A percentile compares a stretch with the other conserved stretches of the same genome.
Conservation (phyloP, 768 basidiomycete genomes). For the Tulasnella sp. region DNA sequence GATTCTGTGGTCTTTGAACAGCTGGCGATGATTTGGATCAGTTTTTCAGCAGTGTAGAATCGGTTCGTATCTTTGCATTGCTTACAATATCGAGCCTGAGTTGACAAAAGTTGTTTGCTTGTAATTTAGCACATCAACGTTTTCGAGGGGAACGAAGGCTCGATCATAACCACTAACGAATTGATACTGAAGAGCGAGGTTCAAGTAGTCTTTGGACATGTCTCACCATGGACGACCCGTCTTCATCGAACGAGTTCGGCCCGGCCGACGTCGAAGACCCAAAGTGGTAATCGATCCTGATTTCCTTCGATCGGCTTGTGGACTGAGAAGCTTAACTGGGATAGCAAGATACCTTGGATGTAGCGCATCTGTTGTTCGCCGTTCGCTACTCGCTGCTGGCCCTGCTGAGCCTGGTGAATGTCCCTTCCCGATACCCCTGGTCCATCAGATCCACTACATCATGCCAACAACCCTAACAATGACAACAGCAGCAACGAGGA, state of each 20-base stretch:
- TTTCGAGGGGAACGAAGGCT: neutral
- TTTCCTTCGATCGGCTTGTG: constrained; percentile 20
- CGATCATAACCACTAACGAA: neutral
- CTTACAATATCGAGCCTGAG: no score
- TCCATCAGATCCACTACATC: constrained; percentile 15
- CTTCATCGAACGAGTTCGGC: no score
- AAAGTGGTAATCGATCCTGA: constrained; percentile 20
- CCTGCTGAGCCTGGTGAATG: constrained; percentile 3
- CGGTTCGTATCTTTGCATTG: no score
- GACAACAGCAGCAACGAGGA: no score
- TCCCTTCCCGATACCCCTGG: neutral
- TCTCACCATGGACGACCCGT: neutral
- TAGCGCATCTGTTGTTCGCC: constrained; percentile 15
- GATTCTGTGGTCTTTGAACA: no score
- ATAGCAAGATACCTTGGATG: constrained; percentile 20
- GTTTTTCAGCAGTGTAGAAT: no score
- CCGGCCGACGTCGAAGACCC: no score
- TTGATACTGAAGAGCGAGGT: neutral
- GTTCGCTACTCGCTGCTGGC: constrained; percentile 17
- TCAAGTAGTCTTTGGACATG: neutral
- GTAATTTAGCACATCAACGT: no score
- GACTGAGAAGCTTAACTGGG: constrained; percentile 10
- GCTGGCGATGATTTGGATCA: no score
- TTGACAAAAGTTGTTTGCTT: no score
- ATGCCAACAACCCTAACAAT: neutral